Evolutionary conservation across 2,329 filamentous ascomycete genomes (phyloP).

Genomic region (Fusarium bulbicola): DNA sequence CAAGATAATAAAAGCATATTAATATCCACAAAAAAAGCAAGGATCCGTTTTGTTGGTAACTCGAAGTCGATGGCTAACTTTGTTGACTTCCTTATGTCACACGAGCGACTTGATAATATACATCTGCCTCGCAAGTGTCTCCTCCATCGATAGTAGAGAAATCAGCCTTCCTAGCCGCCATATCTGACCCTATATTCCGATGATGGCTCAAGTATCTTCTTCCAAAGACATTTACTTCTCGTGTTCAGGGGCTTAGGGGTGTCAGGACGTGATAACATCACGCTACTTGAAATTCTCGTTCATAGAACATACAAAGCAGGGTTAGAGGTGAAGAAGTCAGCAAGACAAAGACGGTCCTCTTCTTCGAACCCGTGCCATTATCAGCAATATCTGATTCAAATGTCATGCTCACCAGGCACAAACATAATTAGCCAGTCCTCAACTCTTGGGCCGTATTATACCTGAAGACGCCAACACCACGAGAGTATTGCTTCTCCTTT

Average conservation of each 20-base stretch:
- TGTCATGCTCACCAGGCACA: slow-evolving; percentile 38
- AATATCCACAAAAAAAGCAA: not conserved
- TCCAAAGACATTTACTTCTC: slow-evolving; percentile 40
- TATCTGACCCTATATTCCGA: slow-evolving; percentile 39
- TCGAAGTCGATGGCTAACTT: not conserved
- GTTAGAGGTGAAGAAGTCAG: slow-evolving; percentile 58
- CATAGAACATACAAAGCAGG: slow-evolving; percentile 57
- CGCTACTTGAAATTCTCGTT: slow-evolving; percentile 50
- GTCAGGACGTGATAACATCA: slow-evolving; percentile 50
- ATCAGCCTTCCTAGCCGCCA: slow-evolving; percentile 33
- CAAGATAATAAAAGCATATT: slow-evolving; percentile 17
- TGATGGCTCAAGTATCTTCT: slow-evolving; percentile 45
- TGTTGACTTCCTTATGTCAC: not conserved
- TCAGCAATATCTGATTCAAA: not conserved
- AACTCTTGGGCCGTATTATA: slow-evolving; percentile 57
- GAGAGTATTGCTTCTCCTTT: slow-evolving; percentile 40
- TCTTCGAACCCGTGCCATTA: slow-evolving; percentile 8
- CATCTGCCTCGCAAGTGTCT: not conserved
- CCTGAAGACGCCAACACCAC: slow-evolving; percentile 61
- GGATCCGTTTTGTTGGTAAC: not conserved
- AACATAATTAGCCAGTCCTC: slow-evolving; percentile 59
- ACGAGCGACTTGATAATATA: not conserved
- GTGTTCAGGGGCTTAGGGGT: not conserved
- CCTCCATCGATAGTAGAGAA: slow-evolving; percentile 5
- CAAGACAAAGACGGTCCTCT: slow-evolving; percentile 42